Conservation (phyloP, 306 rosid species). For the Dryas octopetala region DNA sequence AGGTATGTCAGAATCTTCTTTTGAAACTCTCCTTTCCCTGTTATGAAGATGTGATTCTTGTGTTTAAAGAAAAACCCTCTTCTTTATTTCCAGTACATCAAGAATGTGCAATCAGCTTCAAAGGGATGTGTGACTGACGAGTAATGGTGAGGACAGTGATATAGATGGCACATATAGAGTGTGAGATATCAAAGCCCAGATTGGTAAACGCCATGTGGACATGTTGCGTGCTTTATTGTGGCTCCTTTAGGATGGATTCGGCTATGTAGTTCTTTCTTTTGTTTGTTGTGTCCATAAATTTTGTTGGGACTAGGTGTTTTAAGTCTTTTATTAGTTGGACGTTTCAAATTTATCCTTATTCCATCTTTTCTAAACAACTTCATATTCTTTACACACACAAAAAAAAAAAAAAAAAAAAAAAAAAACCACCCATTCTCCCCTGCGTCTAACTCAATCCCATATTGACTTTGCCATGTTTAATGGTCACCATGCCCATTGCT, state of each 20-base stretch:
- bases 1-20: constrained; percentile 44
- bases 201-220: background rate
- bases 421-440: too few species aligned
- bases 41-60: background rate
- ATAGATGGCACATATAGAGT: constrained; percentile 25
- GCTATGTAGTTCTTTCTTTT: background rate
- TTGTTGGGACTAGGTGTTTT: background rate
- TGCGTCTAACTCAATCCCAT: too few species aligned
- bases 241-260: background rate
- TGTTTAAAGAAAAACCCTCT: background rate
- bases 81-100: constrained; percentile 65
- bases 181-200: background rate
- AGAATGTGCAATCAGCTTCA: constrained; percentile 79
- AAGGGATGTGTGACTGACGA: constrained; percentile 92
- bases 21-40: background rate
- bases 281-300: background rate
- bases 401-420: too few species aligned
- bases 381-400: too few species aligned
- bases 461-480: too few species aligned
- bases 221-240: background rate
- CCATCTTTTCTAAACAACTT: too few species aligned
- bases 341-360: too few species aligned
- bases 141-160: constrained; percentile 32
- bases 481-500: too few species aligned
- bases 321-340: too few species aligned